Percentiles rank a stretch among this genome's conserved stretches.
Conservation (phyloP, 805 yeast genomes). For the Kregervanrija pseudodelftensis region DNA sequence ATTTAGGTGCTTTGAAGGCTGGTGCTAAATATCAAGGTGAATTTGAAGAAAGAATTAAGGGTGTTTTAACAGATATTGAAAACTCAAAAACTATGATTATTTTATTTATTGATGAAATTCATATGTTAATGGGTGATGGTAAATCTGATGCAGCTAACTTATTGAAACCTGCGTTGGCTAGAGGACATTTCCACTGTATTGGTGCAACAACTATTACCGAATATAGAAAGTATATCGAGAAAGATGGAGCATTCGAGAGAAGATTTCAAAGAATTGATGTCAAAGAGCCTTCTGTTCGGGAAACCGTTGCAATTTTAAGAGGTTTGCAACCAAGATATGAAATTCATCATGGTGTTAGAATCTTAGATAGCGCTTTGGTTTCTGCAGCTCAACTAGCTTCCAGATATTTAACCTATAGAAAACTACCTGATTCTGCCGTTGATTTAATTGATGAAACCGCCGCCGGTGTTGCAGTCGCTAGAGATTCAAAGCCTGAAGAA, state of each 20-base stretch:
- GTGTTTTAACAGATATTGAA: constrained; percentile 90
- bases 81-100: constrained; percentile 80
- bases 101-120: constrained; percentile 94
- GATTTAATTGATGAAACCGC: constrained; percentile 95
- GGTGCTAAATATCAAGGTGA: constrained; percentile 99
- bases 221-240: constrained; percentile 85
- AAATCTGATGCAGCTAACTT: constrained; percentile 95
- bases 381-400: constrained; percentile 93
- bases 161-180: constrained; percentile 93
- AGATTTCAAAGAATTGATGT: constrained; percentile 97
- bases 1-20: constrained; percentile 93
- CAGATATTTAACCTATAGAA: constrained; percentile 89
- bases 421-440: constrained; percentile 94
- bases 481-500: constrained; percentile 97
- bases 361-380: constrained; percentile 88
- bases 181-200: constrained; percentile 93
- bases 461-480: constrained; percentile 94
- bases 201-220: constrained; percentile 97
- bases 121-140: constrained; percentile 99
- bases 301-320: constrained; percentile 92
- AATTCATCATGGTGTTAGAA: constrained; percentile 96
- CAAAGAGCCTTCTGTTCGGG: constrained; percentile 84
- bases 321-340: constrained; percentile 94
- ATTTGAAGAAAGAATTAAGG: constrained; percentile 95
- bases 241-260: constrained; percentile 98